Base-by-base conservation (phyloP, 192 early-diverging fungal genomes). In the Podila horticola region DNA sequence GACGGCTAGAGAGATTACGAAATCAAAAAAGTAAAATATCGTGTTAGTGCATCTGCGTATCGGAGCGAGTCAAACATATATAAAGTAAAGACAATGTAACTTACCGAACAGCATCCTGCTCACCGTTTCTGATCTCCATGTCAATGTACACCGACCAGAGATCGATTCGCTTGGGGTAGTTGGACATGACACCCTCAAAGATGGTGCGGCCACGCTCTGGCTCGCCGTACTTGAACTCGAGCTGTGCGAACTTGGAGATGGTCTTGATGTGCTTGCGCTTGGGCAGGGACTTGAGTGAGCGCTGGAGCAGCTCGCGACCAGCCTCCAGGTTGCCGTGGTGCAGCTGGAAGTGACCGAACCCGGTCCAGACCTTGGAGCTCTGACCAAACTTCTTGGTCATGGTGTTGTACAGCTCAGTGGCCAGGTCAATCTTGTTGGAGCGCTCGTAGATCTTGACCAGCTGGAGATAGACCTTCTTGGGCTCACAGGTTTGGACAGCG, bases 221-320 rank as follows among this genome's bases (percentile, higher is more conserved):
- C 82, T 99, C 97, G 41, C 98, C 98, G 69, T 94, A 86, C 86
- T 96, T 96, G 88, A 98, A 99, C 88, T 99, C 98, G 88, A 98
- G 90, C 82, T 97, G 95, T 3, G 93, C 98, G 90, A 99, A 98
- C 84, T 97, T 95, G 59, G 91, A 90, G 63, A 98, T 94, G 19
- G 94, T 94, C 84, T 99, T 95, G 82, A 98, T 87, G 79, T 98
- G 97, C 86, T 99, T 96, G 65, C 94, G 92, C 84, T 98, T 98
- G 67, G 97, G 94, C 60, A 99, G 86, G 29, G 90, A 89, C 83
- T 94, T 90, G 67, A 98, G 85, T 24, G 89, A 87, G 29, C 93
- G 86, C 75, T 95, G 92, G 45, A 99, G 86, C 63, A 97, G 79
- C 61, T 93, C 90, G 62, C 96, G 93, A 52, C 94, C 92, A 64